Conservation (phyloP, 441 rosid genomes). For the Euphorbia corollata region DNA sequence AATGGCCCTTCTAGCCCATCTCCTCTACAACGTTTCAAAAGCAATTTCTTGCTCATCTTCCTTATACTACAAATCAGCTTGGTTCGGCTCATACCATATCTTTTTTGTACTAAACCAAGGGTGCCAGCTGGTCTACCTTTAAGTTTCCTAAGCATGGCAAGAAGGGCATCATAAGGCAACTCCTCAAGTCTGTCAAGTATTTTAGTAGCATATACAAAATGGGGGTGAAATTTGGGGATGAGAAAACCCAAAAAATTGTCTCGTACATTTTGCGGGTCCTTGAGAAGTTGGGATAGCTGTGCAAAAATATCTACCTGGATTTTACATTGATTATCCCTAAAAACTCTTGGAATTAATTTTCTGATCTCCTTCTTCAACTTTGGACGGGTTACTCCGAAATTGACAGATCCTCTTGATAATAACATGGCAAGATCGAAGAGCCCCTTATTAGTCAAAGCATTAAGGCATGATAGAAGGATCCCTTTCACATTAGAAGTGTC, state of each 20-base stretch:
- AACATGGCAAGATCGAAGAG: constrained; percentile 47
- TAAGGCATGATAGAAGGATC: constrained; percentile 34
- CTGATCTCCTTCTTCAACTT: constrained; percentile 53
- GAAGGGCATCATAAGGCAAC: constrained; percentile 44
- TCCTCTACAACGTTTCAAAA: constrained; percentile 39
- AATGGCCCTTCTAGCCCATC: constrained; percentile 47
- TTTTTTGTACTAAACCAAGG: constrained; percentile 33
- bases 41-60: constrained; percentile 42
- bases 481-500: constrained; percentile 27
- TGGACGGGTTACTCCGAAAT: constrained; percentile 46
- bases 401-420: constrained; percentile 36
- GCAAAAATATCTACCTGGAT: constrained; percentile 24
- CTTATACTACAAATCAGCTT: constrained; percentile 38
- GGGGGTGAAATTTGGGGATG: constrained; percentile 32
- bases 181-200: constrained; percentile 47
- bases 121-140: constrained; percentile 31
- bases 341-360: constrained; percentile 30
- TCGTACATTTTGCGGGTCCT: constrained; percentile 43
- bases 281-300: constrained; percentile 43
- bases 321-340: constrained; percentile 21
- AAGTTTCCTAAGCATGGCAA: constrained; percentile 68
- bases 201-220: constrained; percentile 33
- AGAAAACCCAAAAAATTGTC: constrained; percentile 25
- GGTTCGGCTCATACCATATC: constrained; percentile 31
- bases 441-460: constrained; percentile 56